A percentile compares a stretch with the other conserved stretches of the same genome.
These are phyloP conservation scores for Diaporthe capsici DNA, from an alignment of 2,329 filamentous ascomycete genomes.

Conservation along the genomic window DNA sequence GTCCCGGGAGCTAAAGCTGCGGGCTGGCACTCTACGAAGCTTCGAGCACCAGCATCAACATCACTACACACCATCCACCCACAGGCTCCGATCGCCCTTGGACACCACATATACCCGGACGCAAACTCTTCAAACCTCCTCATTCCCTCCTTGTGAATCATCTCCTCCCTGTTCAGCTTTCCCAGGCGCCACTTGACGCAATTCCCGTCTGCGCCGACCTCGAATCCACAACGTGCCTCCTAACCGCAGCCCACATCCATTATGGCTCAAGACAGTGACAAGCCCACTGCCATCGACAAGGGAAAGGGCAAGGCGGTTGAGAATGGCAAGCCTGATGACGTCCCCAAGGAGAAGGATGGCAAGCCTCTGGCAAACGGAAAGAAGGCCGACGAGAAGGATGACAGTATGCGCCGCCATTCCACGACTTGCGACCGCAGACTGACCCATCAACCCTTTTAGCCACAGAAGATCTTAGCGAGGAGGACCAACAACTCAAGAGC, in stretches of 20 bases:
- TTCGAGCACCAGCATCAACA: slow-evolving; percentile 43
- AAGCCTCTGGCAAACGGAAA: slow-evolving; percentile 80
- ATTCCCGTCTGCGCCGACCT: slow-evolving; percentile 41
- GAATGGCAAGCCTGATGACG: slow-evolving; percentile 68
- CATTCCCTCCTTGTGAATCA: not conserved
- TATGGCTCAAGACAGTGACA: slow-evolving; percentile 96
- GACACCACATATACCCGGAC: slow-evolving; percentile 31
- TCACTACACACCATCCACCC: slow-evolving; percentile 28
- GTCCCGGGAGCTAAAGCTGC: slow-evolving; percentile 42
- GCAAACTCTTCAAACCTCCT: slow-evolving; percentile 1
- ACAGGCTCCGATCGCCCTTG: slow-evolving; percentile 24
- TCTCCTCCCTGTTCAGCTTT: slow-evolving; percentile 35
- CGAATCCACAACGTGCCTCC: slow-evolving; percentile 7
- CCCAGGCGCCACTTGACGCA: slow-evolving; percentile 47
- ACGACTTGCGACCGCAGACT: slow-evolving; percentile 49
- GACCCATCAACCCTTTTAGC: slow-evolving; percentile 53
- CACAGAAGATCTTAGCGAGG: slow-evolving; percentile 93
- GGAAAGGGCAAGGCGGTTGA: slow-evolving; percentile 94
- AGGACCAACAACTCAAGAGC: slow-evolving; percentile 97
- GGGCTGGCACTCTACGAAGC: slow-evolving; percentile 41
- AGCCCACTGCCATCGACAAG: slow-evolving; percentile 88
- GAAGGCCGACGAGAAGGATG: slow-evolving; percentile 79
- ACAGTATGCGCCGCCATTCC: slow-evolving; percentile 55
- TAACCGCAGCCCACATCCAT: slow-evolving; percentile 39
- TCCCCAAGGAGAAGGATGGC: slow-evolving; percentile 76